Base-by-base conservation (phyloP, 1,139 yeast genomes). In the Yamadazyma atmosphaerica region DNA sequence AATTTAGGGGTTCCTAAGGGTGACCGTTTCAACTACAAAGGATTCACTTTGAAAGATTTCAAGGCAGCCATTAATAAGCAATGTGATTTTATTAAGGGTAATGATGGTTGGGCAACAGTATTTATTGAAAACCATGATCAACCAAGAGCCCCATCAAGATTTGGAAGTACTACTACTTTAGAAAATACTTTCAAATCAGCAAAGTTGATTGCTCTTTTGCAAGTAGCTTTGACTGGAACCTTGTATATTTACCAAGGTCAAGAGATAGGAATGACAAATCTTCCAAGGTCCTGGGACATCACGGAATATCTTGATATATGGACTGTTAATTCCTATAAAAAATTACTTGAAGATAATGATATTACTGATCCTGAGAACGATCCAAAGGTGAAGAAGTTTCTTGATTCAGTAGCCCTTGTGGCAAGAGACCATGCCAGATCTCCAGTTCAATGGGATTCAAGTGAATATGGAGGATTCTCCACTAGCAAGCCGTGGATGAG, bases 101-200 rank as follows among this genome's bases (percentile, higher is more conserved):
- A 74, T 7, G 81, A 74, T 50, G 79, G 77, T 13, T 77, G 83
- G 83, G 58, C 74, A 15, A 69, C 82, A 17, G 68, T 64, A 9
- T 76, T 72, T 56, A 52, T 70, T 40, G 83, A 77, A 54, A 77
- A 77, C 52, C 83, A 77, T 50, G 83, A 77, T 54, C 79, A 73
- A 45, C 74, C 81, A 8, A 63, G 82, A 46, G 61, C 71, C 12
- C 65, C 75, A 23, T 59, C 80, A 13, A 63, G 81, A 45, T 76
- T 75, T 47, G 79, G 76, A 35, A 61, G 67, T 51, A 63, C 61
- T 32, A 49, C 63, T 22, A 61, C 64, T 12, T n/a, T 31, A 3
- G 55, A 63, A 42, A 58, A 50, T 44, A 18, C 41, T 11, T 35
- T 38, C 18, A 52, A 58, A 40, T 64, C 75, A 27, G 77, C 75